phyloP scores from a whole-genome alignment of 129 eudicot species.

The Escallonia rubra region DNA sequence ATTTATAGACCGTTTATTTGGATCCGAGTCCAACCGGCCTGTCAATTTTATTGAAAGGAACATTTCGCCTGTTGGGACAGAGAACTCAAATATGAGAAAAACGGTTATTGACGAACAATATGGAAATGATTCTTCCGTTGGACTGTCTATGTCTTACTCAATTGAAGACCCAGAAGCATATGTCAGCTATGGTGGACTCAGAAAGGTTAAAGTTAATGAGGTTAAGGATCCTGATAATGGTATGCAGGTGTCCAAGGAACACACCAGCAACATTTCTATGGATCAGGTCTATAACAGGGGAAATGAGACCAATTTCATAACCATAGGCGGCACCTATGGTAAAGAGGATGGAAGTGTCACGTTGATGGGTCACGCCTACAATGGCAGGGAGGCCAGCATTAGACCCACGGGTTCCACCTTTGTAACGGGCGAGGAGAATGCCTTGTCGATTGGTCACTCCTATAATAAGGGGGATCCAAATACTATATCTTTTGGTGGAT shows the following conservation, averaged over 20 bases:
- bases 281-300: conserved; percentile 30
- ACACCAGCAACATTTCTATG: conserved; percentile 13
- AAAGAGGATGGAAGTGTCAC: conserved; percentile 43
- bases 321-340: conserved; percentile 43
- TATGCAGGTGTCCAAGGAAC: conserved; percentile 24
- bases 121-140: conserved; percentile 35
- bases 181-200: conserved; percentile 54
- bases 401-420: conserved; percentile 23
- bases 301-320: conserved; percentile 32
- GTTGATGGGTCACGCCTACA: conserved; percentile 44
- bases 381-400: conserved; percentile 32
- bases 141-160: conserved; percentile 54
- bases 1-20: conserved; percentile 63
- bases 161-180: conserved; percentile 48
- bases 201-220: conserved; percentile 69
- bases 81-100: conserved; percentile 23
- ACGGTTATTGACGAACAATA: conserved; percentile 29
- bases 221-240: conserved; percentile 54
- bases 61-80: conserved; percentile 24
- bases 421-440: conserved; percentile 39
- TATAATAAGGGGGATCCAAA: conserved; percentile 34
- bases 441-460: conserved; percentile 32
- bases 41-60: conserved; percentile 9
- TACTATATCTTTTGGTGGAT: conserved; percentile 57
- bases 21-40: conserved; percentile 30